Conservation (phyloP, 441 rosid genomes). For the Codiaeum variegatum region DNA sequence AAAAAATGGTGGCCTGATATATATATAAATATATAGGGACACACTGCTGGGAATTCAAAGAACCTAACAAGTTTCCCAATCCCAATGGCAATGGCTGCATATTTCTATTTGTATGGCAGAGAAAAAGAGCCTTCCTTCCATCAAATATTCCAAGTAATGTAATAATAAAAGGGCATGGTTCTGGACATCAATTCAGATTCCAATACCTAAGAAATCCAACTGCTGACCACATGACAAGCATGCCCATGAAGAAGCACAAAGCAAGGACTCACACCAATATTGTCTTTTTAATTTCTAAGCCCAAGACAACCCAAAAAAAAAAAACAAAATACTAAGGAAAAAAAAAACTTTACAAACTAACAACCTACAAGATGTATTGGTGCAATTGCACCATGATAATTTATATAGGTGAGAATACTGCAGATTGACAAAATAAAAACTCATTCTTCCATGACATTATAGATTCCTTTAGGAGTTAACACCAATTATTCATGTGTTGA, state of each 20-base stretch:
- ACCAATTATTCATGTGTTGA: background rate
- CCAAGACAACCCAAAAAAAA: background rate
- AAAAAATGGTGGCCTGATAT: background rate
- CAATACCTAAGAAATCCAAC: background rate
- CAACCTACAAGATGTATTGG: background rate
- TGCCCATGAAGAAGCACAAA: background rate
- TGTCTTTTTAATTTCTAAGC: background rate
- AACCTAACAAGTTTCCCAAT: background rate
- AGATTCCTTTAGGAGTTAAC: background rate
- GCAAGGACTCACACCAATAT: background rate
- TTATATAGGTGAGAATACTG: background rate
- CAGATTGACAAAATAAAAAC: background rate
- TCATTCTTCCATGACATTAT: background rate
- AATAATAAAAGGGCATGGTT: background rate
- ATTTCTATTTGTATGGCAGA: background rate
- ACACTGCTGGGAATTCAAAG: background rate
- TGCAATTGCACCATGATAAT: background rate
- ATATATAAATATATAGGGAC: no score
- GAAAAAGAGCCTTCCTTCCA: background rate
- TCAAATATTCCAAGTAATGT: background rate
- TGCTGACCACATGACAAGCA: background rate
- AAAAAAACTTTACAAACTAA: background rate
- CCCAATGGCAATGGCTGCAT: background rate
- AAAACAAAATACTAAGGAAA: background rate
- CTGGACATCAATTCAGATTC: background rate